Evolutionary conservation across 371 early-diverging fungal genomes (phyloP).

Genomic region (Coelomomyces lativittatus): DNA sequence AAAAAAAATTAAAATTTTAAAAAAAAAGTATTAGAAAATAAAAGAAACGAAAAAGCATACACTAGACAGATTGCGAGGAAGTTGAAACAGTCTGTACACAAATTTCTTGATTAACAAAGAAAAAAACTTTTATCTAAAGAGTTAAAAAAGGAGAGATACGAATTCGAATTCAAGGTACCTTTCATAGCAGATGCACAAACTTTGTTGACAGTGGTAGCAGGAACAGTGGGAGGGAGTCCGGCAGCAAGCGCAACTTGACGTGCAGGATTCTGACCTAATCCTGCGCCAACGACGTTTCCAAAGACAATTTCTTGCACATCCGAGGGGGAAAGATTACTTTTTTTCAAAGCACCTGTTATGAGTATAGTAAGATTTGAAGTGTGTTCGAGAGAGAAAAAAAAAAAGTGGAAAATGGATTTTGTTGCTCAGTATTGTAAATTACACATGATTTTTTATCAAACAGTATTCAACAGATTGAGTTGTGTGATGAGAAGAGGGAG

Average conservation of each 20-base stretch:
- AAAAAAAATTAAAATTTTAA: slow-evolving; percentile 1
- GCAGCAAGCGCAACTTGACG: slow-evolving; percentile 84
- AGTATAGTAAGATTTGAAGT: background rate
- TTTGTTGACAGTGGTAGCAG: slow-evolving; percentile 88
- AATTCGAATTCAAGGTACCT: slow-evolving; percentile 27
- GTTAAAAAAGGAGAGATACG: too few relatives aligned
- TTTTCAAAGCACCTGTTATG: slow-evolving; percentile 56
- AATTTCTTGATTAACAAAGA: background rate
- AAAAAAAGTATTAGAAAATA: background rate
- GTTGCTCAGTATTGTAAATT: too few relatives aligned
- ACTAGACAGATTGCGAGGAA: too few relatives aligned
- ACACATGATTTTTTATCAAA: too few relatives aligned
- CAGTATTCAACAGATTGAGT: too few relatives aligned
- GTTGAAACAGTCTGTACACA: background rate
- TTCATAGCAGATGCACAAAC: slow-evolving; percentile 95
- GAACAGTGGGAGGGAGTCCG: slow-evolving; percentile 50
- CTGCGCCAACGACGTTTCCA: slow-evolving; percentile 71
- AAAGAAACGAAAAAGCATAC: background rate
- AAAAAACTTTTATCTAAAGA: too few relatives aligned
- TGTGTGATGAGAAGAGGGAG: too few relatives aligned
- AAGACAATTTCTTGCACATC: slow-evolving; percentile 66
- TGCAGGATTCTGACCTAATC: slow-evolving; percentile 86
- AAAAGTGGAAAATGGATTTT: too few relatives aligned
- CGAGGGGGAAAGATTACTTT: slow-evolving; percentile 43
- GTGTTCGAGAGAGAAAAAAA: too few relatives aligned